Evolutionary conservation across 176 grass and related monocot genomes (phyloP), one percentile per base, ranked within the genome.

Genomic region (Avena eriantha): DNA sequence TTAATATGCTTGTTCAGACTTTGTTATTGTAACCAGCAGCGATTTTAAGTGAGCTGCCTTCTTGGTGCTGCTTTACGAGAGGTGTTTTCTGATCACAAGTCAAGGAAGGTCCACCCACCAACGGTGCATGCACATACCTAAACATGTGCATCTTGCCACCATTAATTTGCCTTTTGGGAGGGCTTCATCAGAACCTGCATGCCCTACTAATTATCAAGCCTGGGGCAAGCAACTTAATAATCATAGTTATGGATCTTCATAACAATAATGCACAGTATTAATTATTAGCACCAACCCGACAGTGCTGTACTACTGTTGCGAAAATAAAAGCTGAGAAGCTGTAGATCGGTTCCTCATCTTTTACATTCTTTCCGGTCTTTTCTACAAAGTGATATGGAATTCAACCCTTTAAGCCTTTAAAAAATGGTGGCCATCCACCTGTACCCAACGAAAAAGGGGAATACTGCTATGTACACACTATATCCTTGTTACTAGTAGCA

Each of bases 21-120:
- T 79, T 74, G 84, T 10, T 73, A 83, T 34, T 73, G 75, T 66
- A 80, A 34, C 65, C 15, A 51, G 7, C 46, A 51, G 19, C 13
- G 66, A 50, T 74, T 60, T 51, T 67, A 21, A 66, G 22, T 26
- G 53, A 36, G 75, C 36, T 69, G 21, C 76, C 58, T 41, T 84
- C 46, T 5, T 50, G 21, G 16, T 46, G 75, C 65, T 84, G 66
- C 82, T 84, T 70, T 68, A n/a, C 36, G 19, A 76, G 55, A 79
- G 24, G 48, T 49, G 7, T 45, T 79, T 78, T 79, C 7, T 19
- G 74, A 55, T 65, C 73, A 68, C 65, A 83, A 56, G 66, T 83
- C 80, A 83, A 91, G 90, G 76, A 81, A 47, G 73, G 72, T 83
- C 81, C 81, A 87, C 72, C 85, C 14, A 92, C 85, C 73, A 83